phyloP scores from a whole-genome alignment of 139 green algal species.

The Dunaliella sp. region DNA sequence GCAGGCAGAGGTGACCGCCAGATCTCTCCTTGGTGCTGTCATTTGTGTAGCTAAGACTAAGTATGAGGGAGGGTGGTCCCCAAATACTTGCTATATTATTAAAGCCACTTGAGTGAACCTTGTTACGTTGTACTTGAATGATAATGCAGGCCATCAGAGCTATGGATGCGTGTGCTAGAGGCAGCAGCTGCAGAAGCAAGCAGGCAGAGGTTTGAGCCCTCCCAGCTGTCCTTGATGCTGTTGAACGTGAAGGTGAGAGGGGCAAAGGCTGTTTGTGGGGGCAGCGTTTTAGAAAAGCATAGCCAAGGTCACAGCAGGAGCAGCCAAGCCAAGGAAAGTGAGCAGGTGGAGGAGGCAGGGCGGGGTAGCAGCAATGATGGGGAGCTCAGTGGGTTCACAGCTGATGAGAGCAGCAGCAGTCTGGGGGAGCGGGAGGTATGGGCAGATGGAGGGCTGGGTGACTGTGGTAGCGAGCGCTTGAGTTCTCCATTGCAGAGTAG shows the following conservation, averaged over 20 bases:
- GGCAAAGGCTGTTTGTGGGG: neutral
- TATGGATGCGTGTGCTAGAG: neutral
- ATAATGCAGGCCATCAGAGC: neutral
- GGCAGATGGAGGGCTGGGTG: too few species aligned
- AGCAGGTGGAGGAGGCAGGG: neutral
- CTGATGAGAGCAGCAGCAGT: too few species aligned
- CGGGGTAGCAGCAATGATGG: neutral
- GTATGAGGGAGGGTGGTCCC: neutral
- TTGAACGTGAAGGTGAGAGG: neutral
- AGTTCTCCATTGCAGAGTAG: too few species aligned
- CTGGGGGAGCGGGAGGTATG: too few species aligned
- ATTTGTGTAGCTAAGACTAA: too few species aligned
- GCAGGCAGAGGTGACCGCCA: too few species aligned
- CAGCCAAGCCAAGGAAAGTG: neutral
- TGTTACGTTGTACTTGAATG: neutral
- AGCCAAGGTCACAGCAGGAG: neutral
- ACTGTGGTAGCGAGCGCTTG: too few species aligned
- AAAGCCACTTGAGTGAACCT: neutral
- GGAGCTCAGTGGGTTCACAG: too few species aligned
- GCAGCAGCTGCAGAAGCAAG: neutral
- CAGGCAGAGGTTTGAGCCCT: neutral
- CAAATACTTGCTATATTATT: neutral
- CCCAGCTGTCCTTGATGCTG: neutral
- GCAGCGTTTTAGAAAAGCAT: neutral
- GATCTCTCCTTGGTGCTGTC: neutral